Evolutionary conservation across 164 flowering plant species (phyloP).

Genomic region (Vitis cinerea): DNA sequence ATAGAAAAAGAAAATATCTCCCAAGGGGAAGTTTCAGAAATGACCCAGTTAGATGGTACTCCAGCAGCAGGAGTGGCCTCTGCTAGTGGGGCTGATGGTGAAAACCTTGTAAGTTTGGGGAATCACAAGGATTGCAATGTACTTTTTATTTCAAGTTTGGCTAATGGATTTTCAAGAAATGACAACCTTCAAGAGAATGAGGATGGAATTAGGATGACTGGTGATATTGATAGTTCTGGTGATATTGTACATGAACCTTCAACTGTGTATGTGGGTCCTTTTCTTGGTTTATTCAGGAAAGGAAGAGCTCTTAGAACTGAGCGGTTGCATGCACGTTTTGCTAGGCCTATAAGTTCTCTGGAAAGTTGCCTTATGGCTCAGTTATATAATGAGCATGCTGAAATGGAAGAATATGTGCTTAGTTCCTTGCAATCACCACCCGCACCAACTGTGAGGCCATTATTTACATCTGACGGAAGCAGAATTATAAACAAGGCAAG

Average conservation of each 20-base stretch:
- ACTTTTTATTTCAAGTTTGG: slow-evolving; percentile 24
- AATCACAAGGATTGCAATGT: slow-evolving; percentile 17
- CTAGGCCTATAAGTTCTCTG: slow-evolving; percentile 54
- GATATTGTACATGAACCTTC: slow-evolving; percentile 20
- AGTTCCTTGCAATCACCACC: slow-evolving; percentile 39
- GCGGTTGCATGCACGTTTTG: slow-evolving; percentile 15
- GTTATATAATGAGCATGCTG: slow-evolving; percentile 46
- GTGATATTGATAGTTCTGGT: slow-evolving; percentile 7
- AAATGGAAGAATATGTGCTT: slow-evolving; percentile 52
- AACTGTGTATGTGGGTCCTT: slow-evolving; percentile 17
- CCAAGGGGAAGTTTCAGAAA: slow-evolving; percentile 3
- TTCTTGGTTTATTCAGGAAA: slow-evolving; percentile 21
- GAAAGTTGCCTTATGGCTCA: slow-evolving; percentile 84
- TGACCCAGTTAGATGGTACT: background rate
- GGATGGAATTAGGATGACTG: slow-evolving; percentile 5
- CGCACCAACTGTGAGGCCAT: slow-evolving; percentile 43
- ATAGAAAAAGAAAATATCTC: slow-evolving; percentile 9
- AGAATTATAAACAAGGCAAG: slow-evolving; percentile 44
- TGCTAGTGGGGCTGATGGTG: slow-evolving; percentile 25
- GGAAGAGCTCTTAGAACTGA: slow-evolving; percentile 37
- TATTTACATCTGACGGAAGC: slow-evolving; percentile 60
- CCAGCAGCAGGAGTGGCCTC: slow-evolving; percentile 19
- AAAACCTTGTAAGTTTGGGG: slow-evolving; percentile 14
- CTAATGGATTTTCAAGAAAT: slow-evolving; percentile 9
- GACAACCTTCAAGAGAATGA: slow-evolving; percentile 16